Base-by-base conservation (phyloP, 768 basidiomycete genomes). In the Daedalea quercina region DNA sequence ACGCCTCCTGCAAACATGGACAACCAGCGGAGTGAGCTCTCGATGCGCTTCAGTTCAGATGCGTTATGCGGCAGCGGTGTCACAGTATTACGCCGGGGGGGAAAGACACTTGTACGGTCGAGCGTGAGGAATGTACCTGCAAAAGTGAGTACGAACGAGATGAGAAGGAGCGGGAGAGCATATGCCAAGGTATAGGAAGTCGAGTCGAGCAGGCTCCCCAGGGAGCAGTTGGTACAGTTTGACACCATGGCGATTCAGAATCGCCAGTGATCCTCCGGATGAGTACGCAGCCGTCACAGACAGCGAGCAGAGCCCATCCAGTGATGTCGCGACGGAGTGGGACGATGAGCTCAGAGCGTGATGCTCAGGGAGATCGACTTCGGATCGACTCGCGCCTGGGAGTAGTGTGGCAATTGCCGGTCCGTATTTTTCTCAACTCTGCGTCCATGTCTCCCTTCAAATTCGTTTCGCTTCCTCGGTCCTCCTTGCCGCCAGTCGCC, bases 121-220 rank as follows among this genome's bases (percentile, higher is more conserved):
- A 88, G 75, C 17, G 78, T 85, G 20, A 87, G 70, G 65, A 88
- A 87, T 2, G 83, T 75, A n/a, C 85, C 84, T n/a, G 82, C 71
- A 61, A 85, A 82, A 7, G 77, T 78, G 34, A 84, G 69, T 22
- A 80, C 54, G 37, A 82, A 47, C 9, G 84, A 85, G 4, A 81
- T 54, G 3, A 80, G 63, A 28, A 87, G 70, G n/a, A 88, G 70
- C 47, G 84, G 84, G 24, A 86, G 60, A 28, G 77, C 60, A 62
- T 85, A 86, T 37, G 76, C 75, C 26, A 86, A 73, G 23, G 73
- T 64, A 60, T 78, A 80, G 3, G 78, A 63, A 20, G 75, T 70
- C 9, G 77, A 70, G 41, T 75, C 67, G 7, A 85, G 66, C 24
- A 84, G 69, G 24, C 67, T 45, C 34, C 59, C 34, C 50, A 63